phyloP scores from a whole-genome alignment of 306 rosid species.

The Pyrus pyrifolia region DNA sequence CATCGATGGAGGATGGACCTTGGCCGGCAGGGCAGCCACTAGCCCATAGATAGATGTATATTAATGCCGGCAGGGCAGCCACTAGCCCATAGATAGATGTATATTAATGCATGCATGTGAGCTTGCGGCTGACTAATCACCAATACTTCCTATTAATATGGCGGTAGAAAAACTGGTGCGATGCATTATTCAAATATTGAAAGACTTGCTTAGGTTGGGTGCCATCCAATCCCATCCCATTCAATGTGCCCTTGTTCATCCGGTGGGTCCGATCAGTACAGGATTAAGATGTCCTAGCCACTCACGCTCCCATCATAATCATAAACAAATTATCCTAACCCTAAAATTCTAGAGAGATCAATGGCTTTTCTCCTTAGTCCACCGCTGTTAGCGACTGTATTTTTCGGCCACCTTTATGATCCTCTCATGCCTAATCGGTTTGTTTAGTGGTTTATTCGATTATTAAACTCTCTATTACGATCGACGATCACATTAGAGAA shows the following conservation, averaged over 20 bases:
- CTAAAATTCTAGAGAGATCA: background rate
- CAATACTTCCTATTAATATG: background rate
- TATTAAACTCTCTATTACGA: too few relatives aligned
- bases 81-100: too few relatives aligned
- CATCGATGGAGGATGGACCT: too few relatives aligned
- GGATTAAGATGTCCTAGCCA: background rate
- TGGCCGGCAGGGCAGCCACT: too few relatives aligned
- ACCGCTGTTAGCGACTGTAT: background rate
- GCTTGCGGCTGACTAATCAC: background rate
- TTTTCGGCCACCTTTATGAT: background rate
- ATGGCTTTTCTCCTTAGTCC: background rate
- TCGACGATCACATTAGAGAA: too few relatives aligned
- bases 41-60: too few relatives aligned
- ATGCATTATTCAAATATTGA: too few relatives aligned
- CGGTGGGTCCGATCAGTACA: background rate
- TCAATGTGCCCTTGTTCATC: background rate
- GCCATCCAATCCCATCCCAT: background rate
- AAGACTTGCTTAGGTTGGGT: too few relatives aligned
- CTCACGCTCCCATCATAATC: background rate
- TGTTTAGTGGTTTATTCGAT: background rate
- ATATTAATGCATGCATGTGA: background rate
- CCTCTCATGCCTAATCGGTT: background rate
- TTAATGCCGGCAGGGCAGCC: background rate
- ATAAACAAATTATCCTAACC: background rate
- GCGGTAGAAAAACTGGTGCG: background rate